Evolutionary conservation across 192 early-diverging fungal genomes (phyloP).

Genomic region (Cetraspora pellucida): DNA sequence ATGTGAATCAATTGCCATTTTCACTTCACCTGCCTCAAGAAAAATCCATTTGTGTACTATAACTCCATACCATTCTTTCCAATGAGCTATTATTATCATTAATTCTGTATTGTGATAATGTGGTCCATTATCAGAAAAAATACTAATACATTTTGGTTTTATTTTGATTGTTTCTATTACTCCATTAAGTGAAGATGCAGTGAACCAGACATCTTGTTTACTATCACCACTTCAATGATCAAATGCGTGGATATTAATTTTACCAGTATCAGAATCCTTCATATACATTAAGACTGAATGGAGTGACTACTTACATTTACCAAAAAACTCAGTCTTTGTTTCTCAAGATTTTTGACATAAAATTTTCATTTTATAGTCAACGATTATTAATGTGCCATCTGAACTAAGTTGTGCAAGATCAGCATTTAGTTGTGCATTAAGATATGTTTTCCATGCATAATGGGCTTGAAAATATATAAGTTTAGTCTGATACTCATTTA

Average conservation of each 20-base stretch:
- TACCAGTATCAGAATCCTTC: background rate
- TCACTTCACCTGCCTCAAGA: background rate
- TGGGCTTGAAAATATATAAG: background rate
- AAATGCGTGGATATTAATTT: background rate
- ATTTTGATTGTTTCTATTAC: background rate
- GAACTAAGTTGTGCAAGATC: background rate
- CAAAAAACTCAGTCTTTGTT: constrained; percentile 1
- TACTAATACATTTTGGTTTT: background rate
- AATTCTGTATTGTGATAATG: constrained; percentile 13
- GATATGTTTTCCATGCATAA: background rate
- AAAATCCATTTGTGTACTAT: constrained; percentile 4
- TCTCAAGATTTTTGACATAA: no score
- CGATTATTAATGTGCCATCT: background rate
- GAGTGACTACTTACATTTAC: background rate
- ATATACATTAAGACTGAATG: constrained; percentile 7
- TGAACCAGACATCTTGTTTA: background rate
- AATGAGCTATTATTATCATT: background rate
- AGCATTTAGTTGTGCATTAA: background rate
- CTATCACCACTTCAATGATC: background rate
- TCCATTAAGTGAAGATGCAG: background rate
- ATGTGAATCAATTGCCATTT: background rate
- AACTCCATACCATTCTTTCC: constrained; percentile 2
- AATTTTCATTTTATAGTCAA: constrained; percentile 19
- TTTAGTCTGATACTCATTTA: background rate
- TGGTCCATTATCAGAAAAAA: constrained; percentile 12